Evolutionary conservation across 2,329 filamentous ascomycete genomes (phyloP), one percentile per base, ranked within the genome.

Genomic region (Neopestalotiopsis sp.): DNA sequence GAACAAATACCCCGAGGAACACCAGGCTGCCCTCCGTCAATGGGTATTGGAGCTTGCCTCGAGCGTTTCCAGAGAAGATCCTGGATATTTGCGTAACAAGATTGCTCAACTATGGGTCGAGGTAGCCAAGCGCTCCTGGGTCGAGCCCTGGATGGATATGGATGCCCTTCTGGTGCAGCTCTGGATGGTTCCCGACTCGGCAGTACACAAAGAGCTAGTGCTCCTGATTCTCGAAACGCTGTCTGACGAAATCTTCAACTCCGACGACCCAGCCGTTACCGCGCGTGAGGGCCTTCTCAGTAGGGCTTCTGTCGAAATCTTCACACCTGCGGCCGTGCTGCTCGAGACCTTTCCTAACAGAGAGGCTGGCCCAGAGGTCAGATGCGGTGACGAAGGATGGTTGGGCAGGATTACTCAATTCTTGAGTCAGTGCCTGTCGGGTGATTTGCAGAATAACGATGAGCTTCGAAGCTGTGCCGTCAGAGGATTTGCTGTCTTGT

Each of bases 21-120:
- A 97, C 79, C 89, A 90, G 20, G 82, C 84, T 34, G 88, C 89
- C 66, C 82, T 99, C 67, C 89, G 93, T 64, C 86, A 86, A 69
- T 96, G 95, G 88, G 89, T 97, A 58, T 82, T 97, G 68, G 87
- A 63, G 20, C 66, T 67, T 59, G 28, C 59, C 45, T 38, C 34
- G 34, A 38, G 34, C 34, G 85, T 97, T 58, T 86, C 89, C 5
- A 87, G 87, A 61, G 87, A 90, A 24, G 95, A 98, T 77, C 93
- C 94, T 2, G 80, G 88, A 40, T 99, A 95, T 78, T 84, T 98
- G 72, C 89, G 95, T 74, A 98, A 97, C 85, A 99, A 99, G 83
- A 91, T 96, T 42, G 94, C 94, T 34, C 92, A 97, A 81, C 83
- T 99, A 71, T 99, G 96, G 96, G 93, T 95, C 7, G 96, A 98